Evolutionary conservation across 495 filamentous ascomycete genomes (phyloP), one percentile per base, ranked within the genome.

Genomic region (Penicillium subrubescens): DNA sequence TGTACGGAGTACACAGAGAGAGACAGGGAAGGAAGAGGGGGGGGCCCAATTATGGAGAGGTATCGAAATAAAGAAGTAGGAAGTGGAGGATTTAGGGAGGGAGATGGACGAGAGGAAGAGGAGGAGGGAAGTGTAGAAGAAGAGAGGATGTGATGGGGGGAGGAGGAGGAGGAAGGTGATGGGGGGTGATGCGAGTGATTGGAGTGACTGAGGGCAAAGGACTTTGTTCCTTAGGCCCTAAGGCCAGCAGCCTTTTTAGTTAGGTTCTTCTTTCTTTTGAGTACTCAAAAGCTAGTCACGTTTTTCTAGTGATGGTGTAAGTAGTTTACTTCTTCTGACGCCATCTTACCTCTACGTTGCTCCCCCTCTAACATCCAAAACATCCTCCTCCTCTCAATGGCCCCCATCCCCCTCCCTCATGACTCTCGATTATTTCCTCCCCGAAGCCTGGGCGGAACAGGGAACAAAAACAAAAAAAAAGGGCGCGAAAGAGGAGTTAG

Each of bases 401-500:
- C 15, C 39, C 37, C 14, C 5, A 41, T 41, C 31, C 31, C 31
- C 31, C 31, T 33, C 8, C 25, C 25, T 27, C 25, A 27, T 27
- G 25, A 27, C 8, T 33, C 5, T 33, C 31, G 8, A 33, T 33
- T 41, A 41, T 15, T 41, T 17, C 12, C 37, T 41, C 5, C 14
- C 37, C 37, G 14, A 57, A 33, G 44, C 12, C 54, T 21, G 8
- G 37, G 41, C 31, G 19, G 59, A 31, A 46, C 44, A 48, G 10
- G 41, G 46, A 65, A 64, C 44, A 59, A 61, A 23, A 46, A 57
- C 55, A 61, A 70, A 67, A n/a, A n/a, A 70, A 67, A 65, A 27
- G 29, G 51, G 66, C 65, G 61, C 59, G 67, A 53, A 57, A 48
- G 44, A 48, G 44, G 62, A 68, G 72, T 80, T 81, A 74, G 75